Evolutionary conservation across 495 filamentous ascomycete species (phyloP).

Genomic region (Cryomyces antarcticus): DNA sequence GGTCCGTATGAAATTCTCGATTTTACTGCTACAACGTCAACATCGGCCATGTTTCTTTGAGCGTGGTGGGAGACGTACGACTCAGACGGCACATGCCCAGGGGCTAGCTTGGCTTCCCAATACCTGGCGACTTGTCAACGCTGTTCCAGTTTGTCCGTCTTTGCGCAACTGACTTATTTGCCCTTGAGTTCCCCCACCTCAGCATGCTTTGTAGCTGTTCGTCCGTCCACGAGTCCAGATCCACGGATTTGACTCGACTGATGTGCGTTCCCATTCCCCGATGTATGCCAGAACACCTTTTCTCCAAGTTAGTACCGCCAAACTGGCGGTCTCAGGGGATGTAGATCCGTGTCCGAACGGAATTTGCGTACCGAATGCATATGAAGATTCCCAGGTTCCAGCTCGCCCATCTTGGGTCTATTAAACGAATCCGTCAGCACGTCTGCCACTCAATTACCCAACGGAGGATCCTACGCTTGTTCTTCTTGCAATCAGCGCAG

Average conservation of each 20-base stretch:
- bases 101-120: slow-evolving; percentile 87
- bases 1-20: slow-evolving; percentile 96
- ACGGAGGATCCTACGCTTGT: slow-evolving; percentile 55
- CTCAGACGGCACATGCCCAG: slow-evolving; percentile 90
- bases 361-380: slow-evolving; percentile 50
- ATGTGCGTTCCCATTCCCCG: slow-evolving; percentile 98
- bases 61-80: slow-evolving; percentile 28
- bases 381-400: slow-evolving; percentile 95
- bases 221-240: slow-evolving; percentile 94
- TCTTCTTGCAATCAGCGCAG: slow-evolving; percentile 96
- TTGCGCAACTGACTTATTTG: slow-evolving; percentile 54
- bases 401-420: slow-evolving; percentile 94
- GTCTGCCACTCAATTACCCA: neutral
- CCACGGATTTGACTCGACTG: slow-evolving; percentile 91
- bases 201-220: slow-evolving; percentile 85
- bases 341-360: neutral
- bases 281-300: slow-evolving; percentile 81
- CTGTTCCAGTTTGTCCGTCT: neutral
- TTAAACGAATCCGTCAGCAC: slow-evolving; percentile 3
- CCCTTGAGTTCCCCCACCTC: slow-evolving; percentile 83
- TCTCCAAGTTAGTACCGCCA: neutral
- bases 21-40: slow-evolving; percentile 36
- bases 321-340: neutral
- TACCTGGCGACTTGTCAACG: slow-evolving; percentile 29
- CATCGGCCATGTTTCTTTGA: neutral